A percentile compares a stretch with the other conserved stretches of the same genome.
These are phyloP conservation scores for Saccharomyces kudriavzevii DNA, from an alignment of 805 yeast genomes.

Conservation along the genomic window DNA sequence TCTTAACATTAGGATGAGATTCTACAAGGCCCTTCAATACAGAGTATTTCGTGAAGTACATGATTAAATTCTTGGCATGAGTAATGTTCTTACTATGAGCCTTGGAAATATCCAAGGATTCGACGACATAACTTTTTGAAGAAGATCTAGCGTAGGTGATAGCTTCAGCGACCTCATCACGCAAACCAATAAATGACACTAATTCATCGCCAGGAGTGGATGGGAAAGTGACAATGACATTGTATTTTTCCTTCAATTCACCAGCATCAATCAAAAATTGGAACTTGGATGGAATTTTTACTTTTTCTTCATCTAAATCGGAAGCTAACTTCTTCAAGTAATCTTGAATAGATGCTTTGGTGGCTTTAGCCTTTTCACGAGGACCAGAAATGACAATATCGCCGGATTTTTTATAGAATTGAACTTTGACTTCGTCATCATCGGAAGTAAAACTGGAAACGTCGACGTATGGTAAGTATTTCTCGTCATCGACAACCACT, in stretches of 20 bases:
- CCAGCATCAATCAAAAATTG: slow-evolving; percentile 61
- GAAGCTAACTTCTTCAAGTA: slow-evolving; percentile 38
- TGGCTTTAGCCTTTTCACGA: slow-evolving; percentile 52
- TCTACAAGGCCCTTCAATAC: slow-evolving; percentile 37
- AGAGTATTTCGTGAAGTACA: slow-evolving; percentile 51
- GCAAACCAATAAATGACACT: slow-evolving; percentile 60
- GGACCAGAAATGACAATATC: slow-evolving; percentile 59
- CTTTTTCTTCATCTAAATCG: slow-evolving; percentile 45
- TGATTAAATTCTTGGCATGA: slow-evolving; percentile 72
- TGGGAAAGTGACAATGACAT: slow-evolving; percentile 54
- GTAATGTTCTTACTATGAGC: slow-evolving; percentile 75
- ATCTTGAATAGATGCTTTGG: slow-evolving; percentile 44
- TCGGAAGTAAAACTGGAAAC: slow-evolving; percentile 8
- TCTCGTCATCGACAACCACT: slow-evolving; percentile 37
- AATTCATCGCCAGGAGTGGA: slow-evolving; percentile 35
- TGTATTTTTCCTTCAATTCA: slow-evolving; percentile 43
- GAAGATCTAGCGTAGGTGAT: slow-evolving; percentile 50
- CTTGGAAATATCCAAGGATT: slow-evolving; percentile 70
- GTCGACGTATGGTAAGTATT: slow-evolving; percentile 30
- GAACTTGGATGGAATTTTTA: slow-evolving; percentile 56
- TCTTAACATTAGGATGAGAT: slow-evolving; percentile 36
- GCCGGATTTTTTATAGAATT: slow-evolving; percentile 20
- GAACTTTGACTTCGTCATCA: slow-evolving; percentile 24
- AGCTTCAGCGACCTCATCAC: slow-evolving; percentile 52
- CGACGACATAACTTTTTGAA: slow-evolving; percentile 53